These are phyloP conservation scores for Friedmanniomyces endolithicus DNA, from an alignment of 495 filamentous ascomycete genomes.

Conservation along the genomic window DNA sequence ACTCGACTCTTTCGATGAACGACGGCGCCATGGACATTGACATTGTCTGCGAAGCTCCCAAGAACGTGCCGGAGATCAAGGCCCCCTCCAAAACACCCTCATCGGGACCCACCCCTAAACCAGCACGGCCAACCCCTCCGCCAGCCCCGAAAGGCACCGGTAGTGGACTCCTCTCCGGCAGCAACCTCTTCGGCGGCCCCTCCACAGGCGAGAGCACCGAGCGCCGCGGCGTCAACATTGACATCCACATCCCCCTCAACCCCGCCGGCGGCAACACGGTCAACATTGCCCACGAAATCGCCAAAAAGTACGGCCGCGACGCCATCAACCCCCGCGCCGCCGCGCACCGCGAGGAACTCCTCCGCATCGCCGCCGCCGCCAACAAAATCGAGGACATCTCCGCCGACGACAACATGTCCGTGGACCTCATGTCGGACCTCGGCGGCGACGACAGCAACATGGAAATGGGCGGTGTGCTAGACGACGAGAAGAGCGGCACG, in stretches of 20 bases:
- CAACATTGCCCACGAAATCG: constrained; percentile 88
- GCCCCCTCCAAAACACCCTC: constrained; percentile 37
- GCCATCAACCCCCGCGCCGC: constrained; percentile 84
- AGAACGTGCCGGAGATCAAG: background rate
- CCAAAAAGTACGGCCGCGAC: constrained; percentile 87
- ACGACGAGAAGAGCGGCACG: constrained; percentile 9
- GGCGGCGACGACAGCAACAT: constrained; percentile 49
- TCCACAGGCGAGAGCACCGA: constrained; percentile 31
- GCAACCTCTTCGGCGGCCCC: constrained; percentile 45
- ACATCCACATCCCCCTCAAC: constrained; percentile 67
- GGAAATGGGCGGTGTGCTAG: constrained; percentile 53
- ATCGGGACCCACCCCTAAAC: constrained; percentile 43
- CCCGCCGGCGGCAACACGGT: constrained; percentile 77
- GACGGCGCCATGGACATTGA: constrained; percentile 20
- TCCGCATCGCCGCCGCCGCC: constrained; percentile 72
- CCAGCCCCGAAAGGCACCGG: constrained; percentile 48
- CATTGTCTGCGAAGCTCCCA: background rate
- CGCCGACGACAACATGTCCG: constrained; percentile 48
- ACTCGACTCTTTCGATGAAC: background rate
- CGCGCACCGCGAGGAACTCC: constrained; percentile 67
- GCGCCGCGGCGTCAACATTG: constrained; percentile 62
- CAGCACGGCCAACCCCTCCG: constrained; percentile 42
- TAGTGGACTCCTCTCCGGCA: constrained; percentile 52
- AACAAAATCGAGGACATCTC: constrained; percentile 55
- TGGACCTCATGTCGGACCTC: constrained; percentile 27